Percentiles rank a stretch among this genome's conserved stretches.
Conservation (phyloP, 495 filamentous ascomycete species). For the Xanthoparmelia taractica region DNA sequence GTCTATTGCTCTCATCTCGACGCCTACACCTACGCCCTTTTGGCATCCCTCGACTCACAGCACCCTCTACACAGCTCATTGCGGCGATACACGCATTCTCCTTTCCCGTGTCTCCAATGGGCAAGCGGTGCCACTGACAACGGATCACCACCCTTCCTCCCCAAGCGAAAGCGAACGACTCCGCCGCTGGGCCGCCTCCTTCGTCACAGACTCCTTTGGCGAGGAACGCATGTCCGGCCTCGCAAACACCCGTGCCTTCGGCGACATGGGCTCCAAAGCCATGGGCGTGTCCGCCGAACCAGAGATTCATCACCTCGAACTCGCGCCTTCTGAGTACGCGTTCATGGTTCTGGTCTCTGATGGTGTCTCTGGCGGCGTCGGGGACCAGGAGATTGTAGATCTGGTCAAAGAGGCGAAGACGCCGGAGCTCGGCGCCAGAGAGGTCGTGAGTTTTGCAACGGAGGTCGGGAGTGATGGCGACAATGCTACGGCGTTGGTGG, state of each 20-base stretch:
- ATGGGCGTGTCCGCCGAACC: constrained; percentile 92
- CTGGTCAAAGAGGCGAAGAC: constrained; percentile 89
- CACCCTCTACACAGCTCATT: constrained; percentile 79
- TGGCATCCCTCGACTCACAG: constrained; percentile 85
- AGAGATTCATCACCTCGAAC: constrained; percentile 65
- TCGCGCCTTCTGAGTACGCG: constrained; percentile 71
- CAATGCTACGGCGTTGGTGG: constrained; percentile 91
- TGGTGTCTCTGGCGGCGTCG: constrained; percentile 72
- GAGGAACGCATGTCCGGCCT: constrained; percentile 92
- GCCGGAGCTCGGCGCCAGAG: constrained; percentile 71
- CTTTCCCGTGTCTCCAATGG: constrained; percentile 77
- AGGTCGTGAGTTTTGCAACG: constrained; percentile 77
- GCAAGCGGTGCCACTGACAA: constrained; percentile 68
- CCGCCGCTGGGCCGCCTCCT: constrained; percentile 73
- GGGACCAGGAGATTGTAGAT: constrained; percentile 91
- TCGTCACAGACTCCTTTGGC: constrained; percentile 92
- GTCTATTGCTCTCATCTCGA: constrained; percentile 81
- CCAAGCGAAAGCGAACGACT: constrained; percentile 76
- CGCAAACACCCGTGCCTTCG: constrained; percentile 89
- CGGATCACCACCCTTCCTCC: constrained; percentile 81
- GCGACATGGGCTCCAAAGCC: constrained; percentile 83
- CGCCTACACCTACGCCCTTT: constrained; percentile 82
- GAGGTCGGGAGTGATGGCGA: constrained; percentile 66
- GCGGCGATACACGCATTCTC: constrained; percentile 85
- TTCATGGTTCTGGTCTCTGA: constrained; percentile 86